A percentile compares a stretch with the other conserved stretches of the same genome.
These are phyloP conservation scores for Hypoxylon sp. DNA, from an alignment of 2,329 filamentous ascomycete species.

Conservation along the genomic window DNA sequence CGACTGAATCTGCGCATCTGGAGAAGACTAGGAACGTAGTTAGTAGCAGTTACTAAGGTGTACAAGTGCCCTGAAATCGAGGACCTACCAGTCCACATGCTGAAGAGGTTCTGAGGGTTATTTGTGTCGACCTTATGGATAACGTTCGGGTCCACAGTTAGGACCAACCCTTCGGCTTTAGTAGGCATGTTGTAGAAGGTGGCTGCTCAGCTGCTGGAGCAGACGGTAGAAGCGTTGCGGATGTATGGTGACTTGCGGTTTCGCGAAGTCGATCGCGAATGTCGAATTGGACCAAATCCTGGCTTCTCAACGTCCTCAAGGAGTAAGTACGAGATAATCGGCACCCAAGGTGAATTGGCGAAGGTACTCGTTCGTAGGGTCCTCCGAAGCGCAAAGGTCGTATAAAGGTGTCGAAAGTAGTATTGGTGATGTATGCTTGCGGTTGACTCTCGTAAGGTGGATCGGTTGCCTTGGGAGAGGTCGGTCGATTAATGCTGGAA, in stretches of 20 bases:
- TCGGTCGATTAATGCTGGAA: conserved; percentile 35
- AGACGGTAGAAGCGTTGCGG: conserved; percentile 28
- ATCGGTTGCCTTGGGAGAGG: conserved; percentile 34
- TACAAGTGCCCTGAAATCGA: conserved; percentile 2
- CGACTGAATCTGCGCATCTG: conserved; percentile 91
- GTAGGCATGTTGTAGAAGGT: conserved; percentile 75
- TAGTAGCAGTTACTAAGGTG: conserved; percentile 44
- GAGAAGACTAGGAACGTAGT: conserved; percentile 78
- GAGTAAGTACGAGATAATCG: conserved; percentile 35
- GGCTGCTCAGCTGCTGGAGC: conserved; percentile 45
- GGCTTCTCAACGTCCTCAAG: conserved; percentile 13
- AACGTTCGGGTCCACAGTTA: conserved; percentile 90
- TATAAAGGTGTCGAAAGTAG: conserved; percentile 19
- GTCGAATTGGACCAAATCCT: conserved; percentile 33
- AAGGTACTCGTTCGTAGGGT: conserved; percentile 22
- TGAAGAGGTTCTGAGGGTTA: conserved; percentile 92
- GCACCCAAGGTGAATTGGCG: conserved; percentile 33
- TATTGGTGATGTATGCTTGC: conserved; percentile 30
- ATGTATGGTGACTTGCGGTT: conserved; percentile 39
- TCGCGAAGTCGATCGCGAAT: conserved; percentile 44
- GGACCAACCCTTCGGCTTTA: conserved; percentile 83
- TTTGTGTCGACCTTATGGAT: conserved; percentile 95
- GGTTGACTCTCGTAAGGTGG: conserved; percentile 31
- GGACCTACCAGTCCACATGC: conserved; percentile 89
- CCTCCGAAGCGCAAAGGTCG: conserved; percentile 22